A percentile compares a stretch with the other conserved stretches of the same genome.
Evolutionary conservation across 192 early-diverging fungal genomes (phyloP).

Genomic region (Mortierella hygrophila): DNA sequence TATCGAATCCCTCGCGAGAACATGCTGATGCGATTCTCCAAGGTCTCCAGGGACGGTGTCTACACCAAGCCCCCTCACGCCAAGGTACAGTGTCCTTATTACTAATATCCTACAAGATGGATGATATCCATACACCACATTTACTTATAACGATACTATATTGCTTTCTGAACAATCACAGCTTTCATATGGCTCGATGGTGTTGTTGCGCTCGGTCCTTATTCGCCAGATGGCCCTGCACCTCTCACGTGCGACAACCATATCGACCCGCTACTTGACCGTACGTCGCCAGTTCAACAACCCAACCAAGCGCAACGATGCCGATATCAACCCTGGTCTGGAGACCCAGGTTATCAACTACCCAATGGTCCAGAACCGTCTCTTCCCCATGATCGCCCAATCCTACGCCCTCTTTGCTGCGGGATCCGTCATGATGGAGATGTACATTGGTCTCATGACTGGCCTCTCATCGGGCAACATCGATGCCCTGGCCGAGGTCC

Average conservation of each 20-base stretch:
- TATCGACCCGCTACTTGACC: slow-evolving; percentile 63
- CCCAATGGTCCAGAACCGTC: slow-evolving; percentile 63
- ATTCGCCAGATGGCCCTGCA: slow-evolving; percentile 62
- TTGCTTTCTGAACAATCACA: slow-evolving; percentile 3
- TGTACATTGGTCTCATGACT: slow-evolving; percentile 71
- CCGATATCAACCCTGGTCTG: slow-evolving; percentile 58
- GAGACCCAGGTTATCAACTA: slow-evolving; percentile 70
- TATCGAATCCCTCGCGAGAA: slow-evolving; percentile 75
- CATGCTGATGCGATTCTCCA: slow-evolving; percentile 71
- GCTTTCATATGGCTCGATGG: slow-evolving; percentile 77
- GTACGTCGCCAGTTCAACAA: slow-evolving; percentile 64
- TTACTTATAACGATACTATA: background rate
- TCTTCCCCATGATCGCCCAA: slow-evolving; percentile 67
- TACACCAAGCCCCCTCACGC: slow-evolving; percentile 70
- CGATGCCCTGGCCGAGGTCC: slow-evolving; percentile 68
- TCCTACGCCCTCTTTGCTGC: slow-evolving; percentile 63
- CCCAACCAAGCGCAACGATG: slow-evolving; percentile 55
- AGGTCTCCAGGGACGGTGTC: slow-evolving; percentile 66
- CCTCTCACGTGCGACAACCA: slow-evolving; percentile 63
- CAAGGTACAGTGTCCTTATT: slow-evolving; percentile 46
- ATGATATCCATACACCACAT: background rate
- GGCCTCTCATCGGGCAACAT: slow-evolving; percentile 60
- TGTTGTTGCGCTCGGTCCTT: slow-evolving; percentile 70
- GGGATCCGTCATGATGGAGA: slow-evolving; percentile 44
- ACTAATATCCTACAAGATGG: background rate